Conservation (phyloP, 2,329 filamentous ascomycete genomes). For the Gnomoniopsis sp. region DNA sequence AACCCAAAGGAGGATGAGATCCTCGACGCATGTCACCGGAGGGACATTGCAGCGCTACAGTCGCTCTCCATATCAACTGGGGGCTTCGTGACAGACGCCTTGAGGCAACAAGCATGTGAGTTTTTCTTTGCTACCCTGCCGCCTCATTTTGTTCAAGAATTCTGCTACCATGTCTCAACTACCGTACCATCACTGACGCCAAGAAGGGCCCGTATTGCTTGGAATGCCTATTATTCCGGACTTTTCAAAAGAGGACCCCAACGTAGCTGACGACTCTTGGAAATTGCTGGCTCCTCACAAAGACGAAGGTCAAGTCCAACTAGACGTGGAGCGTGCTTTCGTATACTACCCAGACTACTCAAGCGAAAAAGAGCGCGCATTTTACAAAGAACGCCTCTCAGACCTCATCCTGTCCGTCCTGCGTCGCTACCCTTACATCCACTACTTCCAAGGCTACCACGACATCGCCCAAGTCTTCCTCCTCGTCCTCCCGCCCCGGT, state of each 20-base stretch:
- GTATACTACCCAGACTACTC: slow-evolving; percentile 85
- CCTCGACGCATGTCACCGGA: slow-evolving; percentile 55
- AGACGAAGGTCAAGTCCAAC: slow-evolving; percentile 86
- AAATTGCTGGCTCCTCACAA: slow-evolving; percentile 66
- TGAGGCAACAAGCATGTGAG: slow-evolving; percentile 77
- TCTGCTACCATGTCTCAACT: background rate
- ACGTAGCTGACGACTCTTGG: slow-evolving; percentile 42
- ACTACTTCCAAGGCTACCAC: slow-evolving; percentile 98
- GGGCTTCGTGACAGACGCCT: slow-evolving; percentile 63
- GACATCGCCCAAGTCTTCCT: slow-evolving; percentile 96
- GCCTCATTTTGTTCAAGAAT: background rate
- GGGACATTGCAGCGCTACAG: slow-evolving; percentile 54
- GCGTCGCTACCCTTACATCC: slow-evolving; percentile 75
- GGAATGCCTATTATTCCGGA: slow-evolving; percentile 32
- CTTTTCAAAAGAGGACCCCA: slow-evolving; percentile 17
- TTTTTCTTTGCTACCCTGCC: slow-evolving; percentile 21
- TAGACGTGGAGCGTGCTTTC: slow-evolving; percentile 95
- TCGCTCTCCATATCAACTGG: slow-evolving; percentile 58
- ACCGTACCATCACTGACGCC: background rate
- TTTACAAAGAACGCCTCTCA: slow-evolving; percentile 73
- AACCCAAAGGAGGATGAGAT: slow-evolving; percentile 43
- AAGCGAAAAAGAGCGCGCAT: slow-evolving; percentile 64
- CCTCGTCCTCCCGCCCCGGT: slow-evolving; percentile 68
- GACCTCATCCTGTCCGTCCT: slow-evolving; percentile 77
- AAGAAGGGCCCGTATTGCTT: slow-evolving; percentile 60